Base-by-base conservation (phyloP, 352 stramenopile species). In the Chrysophaeum taylorii region DNA sequence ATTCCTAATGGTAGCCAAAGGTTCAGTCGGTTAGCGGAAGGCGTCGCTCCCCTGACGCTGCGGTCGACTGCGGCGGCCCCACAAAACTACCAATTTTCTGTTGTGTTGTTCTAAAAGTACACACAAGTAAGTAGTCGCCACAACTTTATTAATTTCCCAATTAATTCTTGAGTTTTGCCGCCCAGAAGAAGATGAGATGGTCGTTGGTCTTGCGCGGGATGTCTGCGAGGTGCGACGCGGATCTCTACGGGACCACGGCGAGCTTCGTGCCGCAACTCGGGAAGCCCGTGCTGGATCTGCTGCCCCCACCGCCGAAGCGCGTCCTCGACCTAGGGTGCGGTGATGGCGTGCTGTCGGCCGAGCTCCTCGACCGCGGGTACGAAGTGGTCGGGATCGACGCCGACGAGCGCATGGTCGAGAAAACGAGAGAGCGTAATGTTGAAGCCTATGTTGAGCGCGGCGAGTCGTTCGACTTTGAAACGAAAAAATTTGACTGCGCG, bases 301-400 rank as follows among this genome's bases (percentile, higher is more conserved):
- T 84, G 27, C 36, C 64, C 21, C 77, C 75, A 53, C 64, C 37
- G 15, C 72, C 75, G 48, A 70, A 81, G 41, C 41, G 45, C 25
- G 77, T 82, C 52, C 53, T 84, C 5, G 79, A 84, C 70, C 53
- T 84, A 27, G 79, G 79, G 14, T 84, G 79, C 72, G 79, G 79
- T 37, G 79, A 76, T 33, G 79, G 79, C 25, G 73, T 81, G 29
- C 61, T 84, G 38, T 78, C 78, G 1, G 43, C 71, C 25, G 43
- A 78, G 50, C 68, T 84, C 43, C 45, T 68, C n/a, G 5, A 73
- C 31, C 42, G 70, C 68, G n/a, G n/a, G n/a, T n/a, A n/a, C 33
- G 67, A 36, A 2, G 78, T 79, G 0, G 74, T 79, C 41, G 75
- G 72, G n/a, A 78, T 81, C 37, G 78, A 78, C 54, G 69, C 73